Evolutionary conservation across 202 grass and related monocot genomes (phyloP), one percentile per base, ranked within the genome.

Genomic region (Carex sylvatica): DNA sequence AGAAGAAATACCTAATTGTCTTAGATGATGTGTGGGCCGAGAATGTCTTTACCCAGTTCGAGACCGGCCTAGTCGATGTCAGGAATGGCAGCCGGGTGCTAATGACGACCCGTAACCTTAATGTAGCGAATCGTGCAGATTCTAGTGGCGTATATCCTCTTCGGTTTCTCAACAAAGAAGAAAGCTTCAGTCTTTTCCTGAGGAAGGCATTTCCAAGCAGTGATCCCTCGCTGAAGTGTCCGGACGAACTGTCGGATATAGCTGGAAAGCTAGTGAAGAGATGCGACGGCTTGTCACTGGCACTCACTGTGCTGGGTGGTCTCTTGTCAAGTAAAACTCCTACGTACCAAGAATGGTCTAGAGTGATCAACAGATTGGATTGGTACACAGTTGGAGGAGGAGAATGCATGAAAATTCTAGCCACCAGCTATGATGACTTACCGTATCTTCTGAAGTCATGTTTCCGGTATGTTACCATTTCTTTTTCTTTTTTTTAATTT

Each of bases 11-110:
- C 20, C 62, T 65, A 65, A 65, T 65, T 65, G 24, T 65, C 12
- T 31, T 65, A 31, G 62, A 65, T 65, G 90, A 88, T 26, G 81
- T 82, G 58, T 79, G 86, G 12, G 15, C 12, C 2, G 84, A 82
- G 2, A 19, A 79, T 11, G 82, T 79, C 77, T 89, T 87, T 87
- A 85, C 76, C 85, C 86, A 82, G 33, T 79, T 92, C 1, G 38
- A 84, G 0, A 69, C 85, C 0, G 75, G 84, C 14, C 90, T 92
- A 22, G 80, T 84, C 9, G 85, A 92, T 20, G 49, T 83, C 53
- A 44, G 73, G 18, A 90, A 85, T 26, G 87, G 85, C 54, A 92
- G 82, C 58, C 58, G 90, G 31, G 85, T 90, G 74, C 3, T 90
- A 24, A 75, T 92, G 23, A 85, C 89, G 56, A 87, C 72, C 11